Conservation (phyloP, 1,284 basidiomycete genomes). For the Ganoderma multipileum region DNA sequence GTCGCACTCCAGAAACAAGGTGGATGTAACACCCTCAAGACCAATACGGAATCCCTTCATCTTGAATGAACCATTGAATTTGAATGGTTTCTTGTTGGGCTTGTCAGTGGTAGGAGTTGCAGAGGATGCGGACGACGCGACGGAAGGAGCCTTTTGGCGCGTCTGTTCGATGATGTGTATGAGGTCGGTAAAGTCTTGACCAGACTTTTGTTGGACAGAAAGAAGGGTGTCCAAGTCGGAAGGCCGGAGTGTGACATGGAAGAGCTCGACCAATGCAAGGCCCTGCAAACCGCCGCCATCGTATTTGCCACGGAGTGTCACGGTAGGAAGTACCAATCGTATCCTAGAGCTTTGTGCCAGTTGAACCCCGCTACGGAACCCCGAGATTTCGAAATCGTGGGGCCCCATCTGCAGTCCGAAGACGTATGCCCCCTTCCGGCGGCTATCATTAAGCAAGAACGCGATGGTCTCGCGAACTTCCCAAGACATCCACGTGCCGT, state of each 20-base stretch:
- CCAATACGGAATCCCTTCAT: conserved; percentile 83
- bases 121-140: conserved; percentile 21
- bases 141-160: conserved; percentile 46
- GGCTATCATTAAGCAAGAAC: conserved; percentile 49
- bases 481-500: conserved; percentile 85
- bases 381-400: conserved; percentile 69
- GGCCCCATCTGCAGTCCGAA: conserved; percentile 73
- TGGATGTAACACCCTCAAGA: conserved; percentile 74
- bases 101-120: conserved; percentile 14
- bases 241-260: conserved; percentile 77
- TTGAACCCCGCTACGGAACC: conserved; percentile 48
- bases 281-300: conserved; percentile 57
- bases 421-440: conserved; percentile 45
- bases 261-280: conserved; percentile 67
- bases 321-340: conserved; percentile 68
- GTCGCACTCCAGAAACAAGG: conserved; percentile 75
- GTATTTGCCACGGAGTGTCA: conserved; percentile 65
- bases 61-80: conserved; percentile 61
- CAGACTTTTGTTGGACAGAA: conserved; percentile 84
- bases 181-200: conserved; percentile 85
- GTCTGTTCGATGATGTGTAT: conserved; percentile 69
- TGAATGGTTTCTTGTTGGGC: conserved; percentile 23
- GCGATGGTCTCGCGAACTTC: conserved; percentile 57
- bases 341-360: conserved; percentile 52
- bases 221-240: conserved; percentile 83